Conservation (phyloP, 306 rosid species). For the Ceratonia siliqua region DNA sequence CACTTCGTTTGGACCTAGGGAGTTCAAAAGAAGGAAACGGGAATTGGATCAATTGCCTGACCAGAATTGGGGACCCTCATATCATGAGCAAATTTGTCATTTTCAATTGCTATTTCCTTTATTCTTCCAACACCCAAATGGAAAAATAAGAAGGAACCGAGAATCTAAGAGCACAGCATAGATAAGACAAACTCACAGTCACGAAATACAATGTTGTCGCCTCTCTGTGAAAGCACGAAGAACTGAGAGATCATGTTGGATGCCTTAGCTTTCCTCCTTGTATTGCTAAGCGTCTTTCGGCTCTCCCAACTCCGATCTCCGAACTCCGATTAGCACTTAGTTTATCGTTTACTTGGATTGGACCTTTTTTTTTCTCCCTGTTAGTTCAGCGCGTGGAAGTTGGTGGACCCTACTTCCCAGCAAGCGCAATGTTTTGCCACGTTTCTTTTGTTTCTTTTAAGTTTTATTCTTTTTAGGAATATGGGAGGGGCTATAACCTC, state of each 20-base stretch:
- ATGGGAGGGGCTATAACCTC: too few species aligned
- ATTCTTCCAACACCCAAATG: background rate
- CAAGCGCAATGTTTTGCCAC: slow-evolving; percentile 44
- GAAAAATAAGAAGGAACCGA: background rate
- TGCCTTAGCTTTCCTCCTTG: background rate
- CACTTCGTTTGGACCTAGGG: background rate
- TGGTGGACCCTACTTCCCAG: background rate
- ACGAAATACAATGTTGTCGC: slow-evolving; percentile 86
- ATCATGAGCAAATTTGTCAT: background rate
- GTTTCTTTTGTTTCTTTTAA: too few species aligned
- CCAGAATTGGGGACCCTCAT: background rate
- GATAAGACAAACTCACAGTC: slow-evolving; percentile 50
- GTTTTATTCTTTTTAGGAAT: too few species aligned
- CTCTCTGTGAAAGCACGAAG: slow-evolving; percentile 88
- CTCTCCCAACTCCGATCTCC: background rate
- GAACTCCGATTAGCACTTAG: background rate
- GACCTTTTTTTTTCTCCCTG: background rate
- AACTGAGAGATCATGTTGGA: slow-evolving; percentile 73
- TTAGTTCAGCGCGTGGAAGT: background rate
- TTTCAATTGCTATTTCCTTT: background rate
- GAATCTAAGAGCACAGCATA: background rate
- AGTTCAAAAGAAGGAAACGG: background rate
- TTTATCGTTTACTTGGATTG: too few species aligned
- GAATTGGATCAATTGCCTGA: background rate
- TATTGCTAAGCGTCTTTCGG: background rate